Conservation (phyloP, 2,329 filamentous ascomycete genomes). For the Pseudogymnoascus sp. region DNA sequence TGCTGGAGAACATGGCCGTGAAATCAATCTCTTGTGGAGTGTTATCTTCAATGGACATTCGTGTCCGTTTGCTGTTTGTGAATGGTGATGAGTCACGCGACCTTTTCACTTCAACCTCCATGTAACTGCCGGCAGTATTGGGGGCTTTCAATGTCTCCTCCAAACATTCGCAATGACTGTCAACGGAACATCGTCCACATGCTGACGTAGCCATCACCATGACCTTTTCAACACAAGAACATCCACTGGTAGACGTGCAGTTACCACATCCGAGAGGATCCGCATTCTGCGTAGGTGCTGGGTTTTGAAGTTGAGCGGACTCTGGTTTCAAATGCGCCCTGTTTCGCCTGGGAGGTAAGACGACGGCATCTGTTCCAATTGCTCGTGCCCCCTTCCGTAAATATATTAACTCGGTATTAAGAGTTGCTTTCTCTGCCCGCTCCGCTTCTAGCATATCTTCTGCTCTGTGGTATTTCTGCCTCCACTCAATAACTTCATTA, state of each 20-base stretch:
- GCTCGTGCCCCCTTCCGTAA: slow-evolving; percentile 24
- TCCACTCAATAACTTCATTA: slow-evolving; percentile 27
- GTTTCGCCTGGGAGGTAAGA: slow-evolving; percentile 29
- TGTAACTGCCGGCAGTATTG: neutral
- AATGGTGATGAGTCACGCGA: slow-evolving; percentile 14
- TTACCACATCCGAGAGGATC: slow-evolving; percentile 42
- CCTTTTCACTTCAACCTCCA: slow-evolving; percentile 23
- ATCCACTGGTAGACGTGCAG: slow-evolving; percentile 44
- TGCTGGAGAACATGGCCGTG: slow-evolving; percentile 52
- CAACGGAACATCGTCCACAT: slow-evolving; percentile 58
- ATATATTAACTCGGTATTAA: slow-evolving; percentile 33
- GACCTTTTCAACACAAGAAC: slow-evolving; percentile 51
- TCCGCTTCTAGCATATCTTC: slow-evolving; percentile 28
- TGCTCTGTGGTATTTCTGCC: slow-evolving; percentile 25
- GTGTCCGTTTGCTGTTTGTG: slow-evolving; percentile 43
- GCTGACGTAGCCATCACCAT: slow-evolving; percentile 45
- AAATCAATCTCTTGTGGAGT: slow-evolving; percentile 62
- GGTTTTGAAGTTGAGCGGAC: slow-evolving; percentile 16
- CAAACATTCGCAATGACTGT: slow-evolving; percentile 53
- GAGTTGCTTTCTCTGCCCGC: slow-evolving; percentile 34
- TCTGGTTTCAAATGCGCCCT: slow-evolving; percentile 1
- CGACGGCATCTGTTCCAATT: slow-evolving; percentile 31
- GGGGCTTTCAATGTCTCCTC: slow-evolving; percentile 35
- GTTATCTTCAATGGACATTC: slow-evolving; percentile 36
- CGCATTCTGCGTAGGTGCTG: slow-evolving; percentile 15